Evolutionary conservation across 495 filamentous ascomycete species (phyloP).

Genomic region (Neurospora sp.): DNA sequence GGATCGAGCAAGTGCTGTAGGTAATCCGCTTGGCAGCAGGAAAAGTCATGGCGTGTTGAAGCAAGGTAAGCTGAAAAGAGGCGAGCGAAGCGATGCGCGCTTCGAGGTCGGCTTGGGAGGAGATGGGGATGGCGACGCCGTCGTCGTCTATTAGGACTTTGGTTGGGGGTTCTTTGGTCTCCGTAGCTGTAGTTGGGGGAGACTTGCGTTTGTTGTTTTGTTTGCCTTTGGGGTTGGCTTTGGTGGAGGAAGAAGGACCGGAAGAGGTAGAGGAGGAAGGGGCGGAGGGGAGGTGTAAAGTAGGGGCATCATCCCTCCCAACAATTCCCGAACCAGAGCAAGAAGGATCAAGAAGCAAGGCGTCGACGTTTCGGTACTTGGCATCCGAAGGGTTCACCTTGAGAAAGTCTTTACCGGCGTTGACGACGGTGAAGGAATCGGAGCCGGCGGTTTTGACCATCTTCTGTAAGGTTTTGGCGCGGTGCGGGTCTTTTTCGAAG

Average conservation of each 20-base stretch:
- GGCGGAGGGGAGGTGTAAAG: constrained; percentile 43
- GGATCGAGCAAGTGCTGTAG: constrained; percentile 87
- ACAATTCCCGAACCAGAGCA: constrained; percentile 94
- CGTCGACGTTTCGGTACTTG: constrained; percentile 51
- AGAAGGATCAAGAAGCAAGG: constrained; percentile 79
- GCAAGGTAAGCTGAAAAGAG: constrained; percentile 63
- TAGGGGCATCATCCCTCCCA: constrained; percentile 65
- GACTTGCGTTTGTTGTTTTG: constrained; percentile 36
- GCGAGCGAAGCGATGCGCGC: constrained; percentile 61
- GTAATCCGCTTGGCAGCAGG: constrained; percentile 67
- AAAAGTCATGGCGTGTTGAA: constrained; percentile 77
- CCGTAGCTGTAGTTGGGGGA: background rate
- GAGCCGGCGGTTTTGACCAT: constrained; percentile 76
- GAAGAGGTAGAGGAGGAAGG: constrained; percentile 30
- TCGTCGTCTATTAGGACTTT: constrained; percentile 38
- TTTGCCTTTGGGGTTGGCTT: background rate
- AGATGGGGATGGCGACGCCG: constrained; percentile 30
- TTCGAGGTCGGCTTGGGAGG: constrained; percentile 33
- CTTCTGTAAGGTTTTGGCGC: constrained; percentile 63
- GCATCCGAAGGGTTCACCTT: constrained; percentile 48
- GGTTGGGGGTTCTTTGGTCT: constrained; percentile 12
- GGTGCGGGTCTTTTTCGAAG: constrained; percentile 56
- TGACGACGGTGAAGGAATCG: constrained; percentile 50
- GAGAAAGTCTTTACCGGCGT: constrained; percentile 70
- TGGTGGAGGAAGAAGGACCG: background rate